Conservation (phyloP, 2,329 filamentous ascomycete species). For the Apiospora koreana region DNA sequence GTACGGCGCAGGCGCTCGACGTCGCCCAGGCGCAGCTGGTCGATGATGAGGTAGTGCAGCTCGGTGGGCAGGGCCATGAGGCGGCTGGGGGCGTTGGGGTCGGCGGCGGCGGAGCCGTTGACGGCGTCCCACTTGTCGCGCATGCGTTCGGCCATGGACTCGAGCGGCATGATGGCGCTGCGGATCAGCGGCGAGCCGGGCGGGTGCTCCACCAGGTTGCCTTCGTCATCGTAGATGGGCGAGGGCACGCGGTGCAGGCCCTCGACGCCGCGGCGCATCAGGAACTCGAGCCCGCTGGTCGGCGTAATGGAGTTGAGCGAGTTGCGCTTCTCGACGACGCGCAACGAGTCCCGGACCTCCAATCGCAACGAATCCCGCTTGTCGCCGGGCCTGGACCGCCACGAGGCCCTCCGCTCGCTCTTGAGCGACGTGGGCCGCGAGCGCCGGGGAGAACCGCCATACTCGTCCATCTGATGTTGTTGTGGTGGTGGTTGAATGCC, state of each 20-base stretch:
- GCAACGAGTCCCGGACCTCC: background rate
- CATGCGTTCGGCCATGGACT: slow-evolving; percentile 17
- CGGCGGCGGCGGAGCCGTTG: slow-evolving; percentile 8
- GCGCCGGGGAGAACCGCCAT: background rate
- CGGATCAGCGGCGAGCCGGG: slow-evolving; percentile 14
- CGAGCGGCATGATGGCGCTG: slow-evolving; percentile 13
- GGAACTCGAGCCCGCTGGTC: slow-evolving; percentile 15
- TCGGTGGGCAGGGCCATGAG: slow-evolving; percentile 42
- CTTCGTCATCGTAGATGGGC: slow-evolving; percentile 9
- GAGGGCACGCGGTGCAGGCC: background rate
- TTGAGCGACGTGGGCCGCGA: slow-evolving; percentile 1
- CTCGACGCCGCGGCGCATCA: slow-evolving; percentile 14
- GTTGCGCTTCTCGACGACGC: background rate
- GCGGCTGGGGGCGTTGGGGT: slow-evolving; percentile 11
- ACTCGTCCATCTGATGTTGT: background rate
- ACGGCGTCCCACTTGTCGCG: slow-evolving; percentile 9
- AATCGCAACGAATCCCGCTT: background rate
- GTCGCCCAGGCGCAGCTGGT: slow-evolving; percentile 43
- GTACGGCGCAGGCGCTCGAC: slow-evolving; percentile 44
- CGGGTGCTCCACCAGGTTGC: slow-evolving; percentile 9
- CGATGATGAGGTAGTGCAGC: slow-evolving; percentile 42
- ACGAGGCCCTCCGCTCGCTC: background rate
- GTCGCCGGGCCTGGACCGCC: background rate
- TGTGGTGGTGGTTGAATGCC: no score
- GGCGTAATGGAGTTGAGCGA: slow-evolving; percentile 16